Conservation (phyloP, 192 early-diverging fungal species). For the Phycomyces nitens region DNA sequence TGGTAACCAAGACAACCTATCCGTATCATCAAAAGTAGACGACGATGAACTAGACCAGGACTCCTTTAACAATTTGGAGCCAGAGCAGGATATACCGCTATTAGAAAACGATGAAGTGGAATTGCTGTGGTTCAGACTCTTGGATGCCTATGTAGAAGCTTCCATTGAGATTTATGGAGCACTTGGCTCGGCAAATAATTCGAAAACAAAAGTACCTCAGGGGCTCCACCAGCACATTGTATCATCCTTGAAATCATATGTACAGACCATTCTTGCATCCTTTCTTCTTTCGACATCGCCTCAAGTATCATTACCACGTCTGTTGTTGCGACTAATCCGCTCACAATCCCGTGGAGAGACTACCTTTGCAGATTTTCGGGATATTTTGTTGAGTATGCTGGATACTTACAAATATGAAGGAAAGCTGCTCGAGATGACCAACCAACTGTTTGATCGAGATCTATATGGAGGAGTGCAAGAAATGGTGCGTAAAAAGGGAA, state of each 20-base stretch:
- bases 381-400: conserved; percentile 59
- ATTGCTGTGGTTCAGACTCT: conserved; percentile 50
- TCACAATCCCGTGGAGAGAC: conserved; percentile 47
- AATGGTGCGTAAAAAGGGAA: conserved; percentile 46
- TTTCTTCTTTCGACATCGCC: conserved; percentile 55
- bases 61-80: conserved; percentile 5
- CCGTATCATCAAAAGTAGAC: conserved; percentile 1
- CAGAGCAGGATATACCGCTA: neutral
- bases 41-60: neutral
- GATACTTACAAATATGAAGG: conserved; percentile 65
- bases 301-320: conserved; percentile 52
- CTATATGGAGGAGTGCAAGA: conserved; percentile 49
- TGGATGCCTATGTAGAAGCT: conserved; percentile 56
- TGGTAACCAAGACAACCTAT: conserved; percentile 1
- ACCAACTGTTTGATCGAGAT: conserved; percentile 56
- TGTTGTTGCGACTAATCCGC: conserved; percentile 51
- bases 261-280: conserved; percentile 56
- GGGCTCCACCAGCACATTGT: conserved; percentile 39
- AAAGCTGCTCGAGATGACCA: conserved; percentile 58
- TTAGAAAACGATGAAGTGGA: conserved; percentile 47
- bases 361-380: conserved; percentile 53
- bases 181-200: neutral
- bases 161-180: conserved; percentile 42
- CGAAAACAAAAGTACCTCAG: conserved; percentile 2
- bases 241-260: conserved; percentile 52